A percentile compares a stretch with the other conserved stretches of the same genome.
Conservation (phyloP, 805 yeast genomes). For the Yarrowia keelungensis region DNA sequence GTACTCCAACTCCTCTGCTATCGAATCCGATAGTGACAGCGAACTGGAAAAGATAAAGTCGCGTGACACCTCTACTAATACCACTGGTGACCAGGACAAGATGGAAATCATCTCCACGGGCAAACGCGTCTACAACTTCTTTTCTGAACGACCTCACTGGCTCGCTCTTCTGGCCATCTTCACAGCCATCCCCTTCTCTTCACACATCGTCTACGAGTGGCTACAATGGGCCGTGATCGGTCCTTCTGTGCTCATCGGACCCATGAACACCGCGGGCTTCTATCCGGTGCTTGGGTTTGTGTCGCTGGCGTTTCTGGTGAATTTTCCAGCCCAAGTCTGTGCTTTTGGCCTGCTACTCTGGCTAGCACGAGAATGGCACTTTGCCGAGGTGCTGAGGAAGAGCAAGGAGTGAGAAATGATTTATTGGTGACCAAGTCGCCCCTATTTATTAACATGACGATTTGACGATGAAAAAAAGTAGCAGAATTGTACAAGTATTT, state of each 20-base stretch:
- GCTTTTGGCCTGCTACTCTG: constrained; percentile 30
- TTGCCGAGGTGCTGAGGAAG: neutral
- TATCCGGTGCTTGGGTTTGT: constrained; percentile 38
- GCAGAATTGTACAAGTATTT: no score
- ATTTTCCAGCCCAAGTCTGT: constrained; percentile 39
- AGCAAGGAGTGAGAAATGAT: neutral
- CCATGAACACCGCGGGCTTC: constrained; percentile 31
- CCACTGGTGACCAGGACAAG: neutral
- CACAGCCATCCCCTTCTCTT: constrained; percentile 4
- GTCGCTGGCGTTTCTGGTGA: constrained; percentile 39
- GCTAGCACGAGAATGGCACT: constrained; percentile 20
- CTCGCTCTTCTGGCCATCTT: constrained; percentile 1
- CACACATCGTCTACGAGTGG: constrained; percentile 20
- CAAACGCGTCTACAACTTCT: constrained; percentile 10
- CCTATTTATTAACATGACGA: neutral
- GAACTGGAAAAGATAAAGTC: neutral
- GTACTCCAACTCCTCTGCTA: neutral
- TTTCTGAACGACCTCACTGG: constrained; percentile 4
- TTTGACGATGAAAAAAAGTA: no score
- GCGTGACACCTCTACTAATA: neutral
- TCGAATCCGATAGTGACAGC: constrained; percentile 2
- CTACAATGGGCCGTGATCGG: constrained; percentile 29
- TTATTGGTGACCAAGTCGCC: neutral
- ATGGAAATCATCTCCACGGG: constrained; percentile 16
- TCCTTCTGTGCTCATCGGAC: constrained; percentile 20